These are phyloP conservation scores for Talaromyces trachyspermus DNA, from an alignment of 495 filamentous ascomycete species.

Conservation along the genomic window DNA sequence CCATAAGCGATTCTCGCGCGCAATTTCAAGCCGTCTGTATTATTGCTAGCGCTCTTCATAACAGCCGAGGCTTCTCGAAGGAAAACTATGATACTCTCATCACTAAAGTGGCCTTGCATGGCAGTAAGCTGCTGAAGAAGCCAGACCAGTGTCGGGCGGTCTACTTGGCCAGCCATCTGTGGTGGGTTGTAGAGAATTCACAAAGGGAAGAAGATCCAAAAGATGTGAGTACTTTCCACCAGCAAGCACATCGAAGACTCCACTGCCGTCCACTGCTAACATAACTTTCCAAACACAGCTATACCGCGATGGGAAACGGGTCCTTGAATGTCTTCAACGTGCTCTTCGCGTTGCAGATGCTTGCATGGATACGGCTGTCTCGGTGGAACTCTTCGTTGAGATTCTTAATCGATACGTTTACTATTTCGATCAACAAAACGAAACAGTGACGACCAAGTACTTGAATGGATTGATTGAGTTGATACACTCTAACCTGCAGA, in stretches of 20 bases:
- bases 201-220: conserved; percentile 78
- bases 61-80: conserved; percentile 77
- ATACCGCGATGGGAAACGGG: conserved; percentile 94
- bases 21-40: conserved; percentile 98
- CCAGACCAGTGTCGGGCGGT: conserved; percentile 96
- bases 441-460: conserved; percentile 96
- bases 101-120: conserved; percentile 93
- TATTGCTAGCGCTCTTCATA: conserved; percentile 82
- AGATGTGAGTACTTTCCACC: conserved; percentile 51
- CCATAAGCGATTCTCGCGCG: conserved; percentile 86
- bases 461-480: conserved; percentile 97
- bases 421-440: conserved; percentile 98
- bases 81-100: conserved; percentile 99
- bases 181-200: conserved; percentile 91
- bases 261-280: too few species aligned
- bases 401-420: conserved; percentile 98
- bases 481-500: conserved; percentile 90
- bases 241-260: background rate
- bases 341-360: conserved; percentile 94
- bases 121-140: conserved; percentile 95
- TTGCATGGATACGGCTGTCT: conserved; percentile 98
- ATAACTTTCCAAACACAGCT: conserved; percentile 51
- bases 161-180: conserved; percentile 90
- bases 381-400: conserved; percentile 95
- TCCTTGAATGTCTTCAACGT: conserved; percentile 91